These are phyloP conservation scores for Arachis hypogaea DNA, from an alignment of 306 rosid genomes.

Conservation along the genomic window DNA sequence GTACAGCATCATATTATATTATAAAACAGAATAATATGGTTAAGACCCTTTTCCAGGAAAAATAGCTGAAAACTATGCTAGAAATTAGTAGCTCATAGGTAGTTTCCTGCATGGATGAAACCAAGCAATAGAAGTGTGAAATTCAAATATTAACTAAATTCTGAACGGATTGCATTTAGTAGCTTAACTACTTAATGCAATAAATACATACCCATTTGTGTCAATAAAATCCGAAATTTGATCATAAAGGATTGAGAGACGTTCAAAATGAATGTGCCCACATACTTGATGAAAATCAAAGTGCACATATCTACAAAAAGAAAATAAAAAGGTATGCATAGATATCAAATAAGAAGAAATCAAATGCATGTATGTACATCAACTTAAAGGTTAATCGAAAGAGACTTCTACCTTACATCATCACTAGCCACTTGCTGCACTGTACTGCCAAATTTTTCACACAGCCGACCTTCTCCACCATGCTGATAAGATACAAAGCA, in stretches of 20 bases:
- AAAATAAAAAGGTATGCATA: constrained; percentile 19
- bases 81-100: constrained; percentile 22
- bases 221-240: constrained; percentile 91
- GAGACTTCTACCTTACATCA: constrained; percentile 82
- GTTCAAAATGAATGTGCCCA: constrained; percentile 95
- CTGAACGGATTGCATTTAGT: constrained; percentile 13
- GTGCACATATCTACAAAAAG: constrained; percentile 80
- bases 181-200: constrained; percentile 35
- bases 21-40: constrained; percentile 11
- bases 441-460: constrained; percentile 72
- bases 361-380: constrained; percentile 12
- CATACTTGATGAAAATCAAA: constrained; percentile 94
- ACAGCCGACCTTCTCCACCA: constrained; percentile 93
- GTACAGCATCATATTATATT: neutral
- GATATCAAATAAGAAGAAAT: constrained; percentile 27
- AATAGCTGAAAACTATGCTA: constrained; percentile 19
- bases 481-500: constrained; percentile 59
- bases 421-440: constrained; percentile 68
- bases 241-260: constrained; percentile 85
- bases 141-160: constrained; percentile 36
- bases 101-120: constrained; percentile 30
- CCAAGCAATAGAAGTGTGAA: constrained; percentile 21
- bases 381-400: constrained; percentile 40
- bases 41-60: constrained; percentile 4
- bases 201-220: constrained; percentile 73